A percentile compares a stretch with the other conserved stretches of the same genome.
Evolutionary conservation across 768 basidiomycete genomes (phyloP).

Genomic region (Pleurotus tuber-regium): DNA sequence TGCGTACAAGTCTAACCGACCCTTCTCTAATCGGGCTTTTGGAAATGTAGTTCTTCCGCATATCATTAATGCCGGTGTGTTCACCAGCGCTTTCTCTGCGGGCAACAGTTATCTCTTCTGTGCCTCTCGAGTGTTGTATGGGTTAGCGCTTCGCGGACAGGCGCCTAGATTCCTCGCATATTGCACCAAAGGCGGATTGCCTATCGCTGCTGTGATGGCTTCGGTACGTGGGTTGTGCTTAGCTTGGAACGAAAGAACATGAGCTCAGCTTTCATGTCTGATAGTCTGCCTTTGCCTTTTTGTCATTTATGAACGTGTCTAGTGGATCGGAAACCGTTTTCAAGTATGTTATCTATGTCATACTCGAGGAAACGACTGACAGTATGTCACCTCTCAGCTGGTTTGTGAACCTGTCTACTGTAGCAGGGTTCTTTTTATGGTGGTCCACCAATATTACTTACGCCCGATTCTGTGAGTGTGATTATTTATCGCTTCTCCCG

Average conservation of each 20-base stretch:
- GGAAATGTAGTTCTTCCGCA: slow-evolving; percentile 47
- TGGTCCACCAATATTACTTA: slow-evolving; percentile 69
- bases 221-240: too few species aligned
- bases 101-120: slow-evolving; percentile 66
- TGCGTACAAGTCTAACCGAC: too few species aligned
- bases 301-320: slow-evolving; percentile 67
- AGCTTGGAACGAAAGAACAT: too few species aligned
- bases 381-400: slow-evolving; percentile 13
- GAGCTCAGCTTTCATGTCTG: too few species aligned
- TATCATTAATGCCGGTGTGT: slow-evolving; percentile 70
- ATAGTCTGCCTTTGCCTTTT: slow-evolving; percentile 41
- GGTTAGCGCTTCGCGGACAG: slow-evolving; percentile 50
- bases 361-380: neutral
- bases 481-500: neutral
- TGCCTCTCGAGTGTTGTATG: slow-evolving; percentile 49
- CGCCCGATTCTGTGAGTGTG: slow-evolving; percentile 59
- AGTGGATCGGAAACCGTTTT: slow-evolving; percentile 57
- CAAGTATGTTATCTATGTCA: slow-evolving; percentile 32
- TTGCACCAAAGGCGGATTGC: slow-evolving; percentile 48
- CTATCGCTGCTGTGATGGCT: slow-evolving; percentile 36
- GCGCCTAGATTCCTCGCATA: slow-evolving; percentile 41
- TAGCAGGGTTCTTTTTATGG: slow-evolving; percentile 71
- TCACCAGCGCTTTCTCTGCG: slow-evolving; percentile 73
- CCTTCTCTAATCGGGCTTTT: neutral
- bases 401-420: slow-evolving; percentile 51